Conservation (phyloP, 805 yeast species). For the Yamadazyma insecticola region DNA sequence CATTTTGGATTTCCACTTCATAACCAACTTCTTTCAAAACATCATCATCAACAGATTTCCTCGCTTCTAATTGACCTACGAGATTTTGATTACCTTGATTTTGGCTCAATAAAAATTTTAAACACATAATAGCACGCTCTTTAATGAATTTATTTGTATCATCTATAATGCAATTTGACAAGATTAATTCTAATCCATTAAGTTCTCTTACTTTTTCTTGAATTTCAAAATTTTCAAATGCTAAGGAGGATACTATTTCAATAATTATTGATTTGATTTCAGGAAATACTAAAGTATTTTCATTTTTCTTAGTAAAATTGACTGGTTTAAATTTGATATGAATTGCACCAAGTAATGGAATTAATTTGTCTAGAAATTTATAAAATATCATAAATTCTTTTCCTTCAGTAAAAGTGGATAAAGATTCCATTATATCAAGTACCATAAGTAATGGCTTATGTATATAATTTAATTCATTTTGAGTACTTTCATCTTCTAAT, state of each 20-base stretch:
- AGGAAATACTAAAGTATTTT: slow-evolving; percentile 32
- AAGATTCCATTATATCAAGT: slow-evolving; percentile 37
- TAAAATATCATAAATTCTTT: slow-evolving; percentile 40
- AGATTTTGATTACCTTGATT: slow-evolving; percentile 71
- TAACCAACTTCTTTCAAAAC: slow-evolving; percentile 67
- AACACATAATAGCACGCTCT: slow-evolving; percentile 77
- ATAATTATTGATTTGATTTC: slow-evolving; percentile 61
- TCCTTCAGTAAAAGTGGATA: slow-evolving; percentile 37
- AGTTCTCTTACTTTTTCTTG: slow-evolving; percentile 65
- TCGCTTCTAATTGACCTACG: slow-evolving; percentile 75
- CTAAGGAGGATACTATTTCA: slow-evolving; percentile 59
- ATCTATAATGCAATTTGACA: slow-evolving; percentile 83
- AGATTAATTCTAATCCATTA: slow-evolving; percentile 66
- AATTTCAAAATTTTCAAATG: slow-evolving; percentile 44
- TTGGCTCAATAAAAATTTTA: slow-evolving; percentile 59
- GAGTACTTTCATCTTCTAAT: slow-evolving; percentile 7
- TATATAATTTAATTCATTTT: slow-evolving; percentile 8
- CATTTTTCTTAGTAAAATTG: slow-evolving; percentile 22
- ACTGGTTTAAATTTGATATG: slow-evolving; percentile 37
- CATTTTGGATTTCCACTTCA: slow-evolving; percentile 67
- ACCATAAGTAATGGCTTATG: slow-evolving; percentile 6
- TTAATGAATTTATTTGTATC: slow-evolving; percentile 83
- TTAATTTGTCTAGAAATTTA: slow-evolving; percentile 28
- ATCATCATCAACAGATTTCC: slow-evolving; percentile 53
- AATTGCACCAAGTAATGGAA: slow-evolving; percentile 33